Evolutionary conservation across 768 basidiomycete genomes (phyloP).

Genomic region (Pisolithus sp.): DNA sequence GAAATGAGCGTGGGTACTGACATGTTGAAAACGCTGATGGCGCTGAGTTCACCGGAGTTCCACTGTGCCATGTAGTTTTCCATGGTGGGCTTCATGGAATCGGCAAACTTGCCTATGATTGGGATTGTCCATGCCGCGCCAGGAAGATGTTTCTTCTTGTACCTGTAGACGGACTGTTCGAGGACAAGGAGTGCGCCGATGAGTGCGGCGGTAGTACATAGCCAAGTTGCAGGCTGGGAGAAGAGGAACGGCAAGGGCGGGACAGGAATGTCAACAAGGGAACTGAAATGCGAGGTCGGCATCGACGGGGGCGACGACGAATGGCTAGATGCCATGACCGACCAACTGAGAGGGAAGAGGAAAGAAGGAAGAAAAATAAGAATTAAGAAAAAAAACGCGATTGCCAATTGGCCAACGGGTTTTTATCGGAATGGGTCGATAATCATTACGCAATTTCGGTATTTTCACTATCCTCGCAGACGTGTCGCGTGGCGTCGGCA

Average conservation of each 20-base stretch:
- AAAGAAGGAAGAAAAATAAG: background rate
- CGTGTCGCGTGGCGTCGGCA: too few relatives aligned
- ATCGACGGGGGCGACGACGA: slow-evolving; percentile 27
- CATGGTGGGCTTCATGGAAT: slow-evolving; percentile 87
- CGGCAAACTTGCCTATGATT: slow-evolving; percentile 93
- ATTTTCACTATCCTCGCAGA: background rate
- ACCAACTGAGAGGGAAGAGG: background rate
- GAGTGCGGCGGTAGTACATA: slow-evolving; percentile 65
- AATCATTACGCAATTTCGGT: background rate
- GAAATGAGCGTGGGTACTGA: slow-evolving; percentile 30
- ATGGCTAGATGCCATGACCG: slow-evolving; percentile 28
- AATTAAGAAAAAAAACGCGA: slow-evolving; percentile 1
- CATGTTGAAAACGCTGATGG: slow-evolving; percentile 98
- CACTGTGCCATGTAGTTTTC: slow-evolving; percentile 90
- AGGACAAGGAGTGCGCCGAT: slow-evolving; percentile 70
- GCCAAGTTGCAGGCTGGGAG: slow-evolving; percentile 36
- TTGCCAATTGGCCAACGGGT: slow-evolving; percentile 14
- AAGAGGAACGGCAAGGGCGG: slow-evolving; percentile 34
- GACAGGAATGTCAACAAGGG: slow-evolving; percentile 40
- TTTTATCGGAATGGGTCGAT: slow-evolving; percentile 22
- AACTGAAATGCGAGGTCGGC: slow-evolving; percentile 39
- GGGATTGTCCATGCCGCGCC: slow-evolving; percentile 92
- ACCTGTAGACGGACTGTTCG: slow-evolving; percentile 84
- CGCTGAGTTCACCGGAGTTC: slow-evolving; percentile 83
- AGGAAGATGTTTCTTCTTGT: slow-evolving; percentile 84